Percentiles rank a stretch among this genome's conserved stretches.
Evolutionary conservation across 148 eudicot species (phyloP).

Genomic region (Euryodendron excelsum): DNA sequence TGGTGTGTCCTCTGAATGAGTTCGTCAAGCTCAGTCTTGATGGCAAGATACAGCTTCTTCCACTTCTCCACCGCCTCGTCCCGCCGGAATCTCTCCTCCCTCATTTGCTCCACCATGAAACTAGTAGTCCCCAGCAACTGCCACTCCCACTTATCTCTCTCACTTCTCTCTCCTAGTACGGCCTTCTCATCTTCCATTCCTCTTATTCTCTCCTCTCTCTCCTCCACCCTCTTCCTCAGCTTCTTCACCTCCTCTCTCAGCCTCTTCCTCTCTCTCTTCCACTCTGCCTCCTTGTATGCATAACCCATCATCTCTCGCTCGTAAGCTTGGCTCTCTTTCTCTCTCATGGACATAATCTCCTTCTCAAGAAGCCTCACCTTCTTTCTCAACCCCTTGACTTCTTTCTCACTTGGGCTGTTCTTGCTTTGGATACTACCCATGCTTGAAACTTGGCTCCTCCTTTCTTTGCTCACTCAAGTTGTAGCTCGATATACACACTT

Average conservation of each 20-base stretch:
- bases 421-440: conserved; percentile 65
- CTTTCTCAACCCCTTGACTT: conserved; percentile 30
- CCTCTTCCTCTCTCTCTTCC: conserved; percentile 65
- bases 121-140: no score
- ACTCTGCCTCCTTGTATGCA: conserved; percentile 53
- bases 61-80: conserved; percentile 80
- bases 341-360: conserved; percentile 55
- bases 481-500: not conserved
- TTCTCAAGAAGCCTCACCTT: conserved; percentile 46
- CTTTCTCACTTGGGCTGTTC: conserved; percentile 27
- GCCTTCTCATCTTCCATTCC: not conserved
- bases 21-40: conserved; percentile 80
- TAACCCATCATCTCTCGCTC: conserved; percentile 50
- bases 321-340: conserved; percentile 47
- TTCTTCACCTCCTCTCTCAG: conserved; percentile 46
- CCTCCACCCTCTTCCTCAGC: conserved; percentile 35
- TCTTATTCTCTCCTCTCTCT: conserved; percentile 33
- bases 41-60: conserved; percentile 76
- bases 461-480: not conserved
- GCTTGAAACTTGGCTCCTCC: not conserved
- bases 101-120: conserved; percentile 43
- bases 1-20: conserved; percentile 68
- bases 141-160: conserved; percentile 1
- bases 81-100: conserved; percentile 50
- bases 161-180: conserved; percentile 1